Percentiles rank a stretch among this genome's conserved stretches.
These are phyloP conservation scores for Turritis glabra DNA, from an alignment of 345 rosid genomes.

Conservation along the genomic window DNA sequence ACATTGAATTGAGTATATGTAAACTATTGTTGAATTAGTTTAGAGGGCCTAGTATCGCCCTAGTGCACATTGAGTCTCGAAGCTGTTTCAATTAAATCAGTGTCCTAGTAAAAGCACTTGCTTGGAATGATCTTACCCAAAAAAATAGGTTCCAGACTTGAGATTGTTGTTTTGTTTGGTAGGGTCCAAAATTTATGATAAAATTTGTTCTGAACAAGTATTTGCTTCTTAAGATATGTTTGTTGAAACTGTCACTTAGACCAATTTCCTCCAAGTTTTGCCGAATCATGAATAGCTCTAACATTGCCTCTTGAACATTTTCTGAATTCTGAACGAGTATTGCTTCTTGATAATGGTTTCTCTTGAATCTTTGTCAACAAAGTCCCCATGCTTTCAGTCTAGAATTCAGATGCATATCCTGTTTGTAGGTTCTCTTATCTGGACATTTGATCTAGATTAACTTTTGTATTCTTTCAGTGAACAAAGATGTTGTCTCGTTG, in stretches of 20 bases:
- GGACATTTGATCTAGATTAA: background rate
- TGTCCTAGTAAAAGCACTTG: background rate
- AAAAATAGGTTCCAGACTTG: background rate
- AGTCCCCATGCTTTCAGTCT: background rate
- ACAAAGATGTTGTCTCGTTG: background rate
- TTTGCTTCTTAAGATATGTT: background rate
- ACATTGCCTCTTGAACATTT: background rate
- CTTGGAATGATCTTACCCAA: background rate
- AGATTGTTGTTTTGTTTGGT: conserved; percentile 10
- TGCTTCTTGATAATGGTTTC: background rate
- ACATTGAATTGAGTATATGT: background rate
- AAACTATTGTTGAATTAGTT: background rate
- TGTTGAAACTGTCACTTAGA: background rate
- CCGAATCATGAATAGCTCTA: background rate
- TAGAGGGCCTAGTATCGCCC: background rate
- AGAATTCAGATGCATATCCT: background rate
- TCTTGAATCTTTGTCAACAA: background rate
- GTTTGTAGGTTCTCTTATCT: background rate
- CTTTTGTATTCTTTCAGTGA: background rate
- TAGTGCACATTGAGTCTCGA: background rate
- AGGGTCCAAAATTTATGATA: background rate
- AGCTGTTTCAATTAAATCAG: background rate
- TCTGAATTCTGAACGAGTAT: background rate
- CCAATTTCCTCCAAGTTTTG: background rate
- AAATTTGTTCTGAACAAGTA: background rate